Conservation (phyloP, 441 rosid genomes). For the Caryocar brasiliense region DNA sequence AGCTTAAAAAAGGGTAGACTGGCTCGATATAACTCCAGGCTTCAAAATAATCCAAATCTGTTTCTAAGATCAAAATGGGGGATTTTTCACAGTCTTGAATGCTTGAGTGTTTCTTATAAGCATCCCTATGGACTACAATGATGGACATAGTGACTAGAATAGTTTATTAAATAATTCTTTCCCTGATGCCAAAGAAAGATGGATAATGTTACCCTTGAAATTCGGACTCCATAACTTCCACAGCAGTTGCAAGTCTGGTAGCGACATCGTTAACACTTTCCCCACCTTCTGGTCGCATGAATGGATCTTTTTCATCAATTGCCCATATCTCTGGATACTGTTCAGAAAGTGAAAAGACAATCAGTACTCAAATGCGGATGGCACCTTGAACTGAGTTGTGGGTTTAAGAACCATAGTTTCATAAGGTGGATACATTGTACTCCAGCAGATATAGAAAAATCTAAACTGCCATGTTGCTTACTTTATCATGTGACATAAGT, state of each 20-base stretch:
- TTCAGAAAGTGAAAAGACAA: neutral
- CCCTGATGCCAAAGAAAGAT: neutral
- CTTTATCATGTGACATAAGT: conserved; percentile 76
- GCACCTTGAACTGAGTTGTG: neutral
- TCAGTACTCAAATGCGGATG: neutral
- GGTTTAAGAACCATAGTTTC: too few relatives aligned
- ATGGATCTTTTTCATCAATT: conserved; percentile 77
- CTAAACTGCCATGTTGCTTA: conserved; percentile 11
- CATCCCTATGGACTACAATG: too few relatives aligned
- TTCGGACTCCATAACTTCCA: conserved; percentile 49
- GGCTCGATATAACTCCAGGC: too few relatives aligned
- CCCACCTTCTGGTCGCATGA: conserved; percentile 59
- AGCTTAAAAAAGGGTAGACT: too few relatives aligned
- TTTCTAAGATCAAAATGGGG: too few relatives aligned
- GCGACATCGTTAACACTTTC: conserved; percentile 85
- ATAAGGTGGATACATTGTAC: too few relatives aligned
- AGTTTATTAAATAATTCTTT: neutral
- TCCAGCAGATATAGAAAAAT: too few relatives aligned
- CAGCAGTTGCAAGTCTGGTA: conserved; percentile 51
- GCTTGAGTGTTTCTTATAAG: too few relatives aligned
- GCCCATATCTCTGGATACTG: conserved; percentile 85
- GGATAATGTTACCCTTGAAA: conserved; percentile 42
- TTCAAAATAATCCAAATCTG: too few relatives aligned
- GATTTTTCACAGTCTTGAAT: too few relatives aligned
- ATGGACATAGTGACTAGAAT: too few relatives aligned